A percentile compares a stretch with the other conserved stretches of the same genome.
These are phyloP conservation scores for Aaosphaeria arxii DNA, from an alignment of 2,329 filamentous ascomycete species.

Conservation along the genomic window DNA sequence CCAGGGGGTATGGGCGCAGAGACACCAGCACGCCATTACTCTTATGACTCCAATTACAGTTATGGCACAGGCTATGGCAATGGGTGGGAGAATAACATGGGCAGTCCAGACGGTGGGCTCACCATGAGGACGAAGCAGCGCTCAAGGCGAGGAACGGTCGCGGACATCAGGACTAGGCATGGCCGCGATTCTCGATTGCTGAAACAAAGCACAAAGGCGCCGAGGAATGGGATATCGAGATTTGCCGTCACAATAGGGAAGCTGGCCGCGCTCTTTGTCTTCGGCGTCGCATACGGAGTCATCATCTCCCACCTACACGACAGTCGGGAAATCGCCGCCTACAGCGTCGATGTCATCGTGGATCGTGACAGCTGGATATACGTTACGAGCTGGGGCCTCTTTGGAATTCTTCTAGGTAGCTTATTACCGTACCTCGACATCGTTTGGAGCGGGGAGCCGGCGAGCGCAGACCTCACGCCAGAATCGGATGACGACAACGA, in stretches of 20 bases:
- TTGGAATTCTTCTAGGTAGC: constrained; percentile 74
- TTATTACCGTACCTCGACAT: constrained; percentile 81
- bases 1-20: constrained; percentile 78
- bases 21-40: constrained; percentile 51
- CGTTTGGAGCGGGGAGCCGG: constrained; percentile 60
- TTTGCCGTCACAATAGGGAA: constrained; percentile 58
- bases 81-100: constrained; percentile 17
- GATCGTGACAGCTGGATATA: constrained; percentile 62
- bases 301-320: constrained; percentile 78
- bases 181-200: neutral
- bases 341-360: constrained; percentile 55
- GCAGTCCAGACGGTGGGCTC: constrained; percentile 24
- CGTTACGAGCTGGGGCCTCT: constrained; percentile 75
- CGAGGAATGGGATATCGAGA: constrained; percentile 24
- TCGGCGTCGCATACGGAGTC: constrained; percentile 80
- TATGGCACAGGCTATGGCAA: constrained; percentile 8
- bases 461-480: constrained; percentile 12
- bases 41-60: constrained; percentile 5
- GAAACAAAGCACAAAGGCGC: constrained; percentile 2
- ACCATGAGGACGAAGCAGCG: constrained; percentile 13
- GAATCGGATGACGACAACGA: constrained; percentile 12
- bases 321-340: constrained; percentile 60
- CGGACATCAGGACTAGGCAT: too few species aligned
- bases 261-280: constrained; percentile 65
- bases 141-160: constrained; percentile 6